Evolutionary conservation across 164 flowering plant genomes (phyloP).

Genomic region (Vitis amurensis): DNA sequence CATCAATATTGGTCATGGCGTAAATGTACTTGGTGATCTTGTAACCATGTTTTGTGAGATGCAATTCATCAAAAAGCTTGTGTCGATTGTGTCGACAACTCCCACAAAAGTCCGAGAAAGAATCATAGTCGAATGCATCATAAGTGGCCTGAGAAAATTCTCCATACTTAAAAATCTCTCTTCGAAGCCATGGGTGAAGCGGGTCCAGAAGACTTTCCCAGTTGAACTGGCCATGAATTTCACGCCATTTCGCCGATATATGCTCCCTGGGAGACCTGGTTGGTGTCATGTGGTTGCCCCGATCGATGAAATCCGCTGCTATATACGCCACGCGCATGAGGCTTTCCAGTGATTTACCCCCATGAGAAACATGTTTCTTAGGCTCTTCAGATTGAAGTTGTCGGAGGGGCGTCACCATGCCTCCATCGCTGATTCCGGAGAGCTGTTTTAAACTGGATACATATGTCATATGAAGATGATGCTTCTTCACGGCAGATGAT

Average conservation of each 20-base stretch:
- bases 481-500: too few relatives aligned
- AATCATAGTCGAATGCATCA: slow-evolving; percentile 47
- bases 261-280: slow-evolving; percentile 35
- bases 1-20: slow-evolving; percentile 44
- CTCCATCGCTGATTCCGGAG: too few relatives aligned
- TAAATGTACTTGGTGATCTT: slow-evolving; percentile 41
- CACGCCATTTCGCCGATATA: slow-evolving; percentile 38
- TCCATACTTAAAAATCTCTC: slow-evolving; percentile 34
- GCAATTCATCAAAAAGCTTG: slow-evolving; percentile 32
- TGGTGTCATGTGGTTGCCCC: slow-evolving; percentile 11
- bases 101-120: slow-evolving; percentile 43
- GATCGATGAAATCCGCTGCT: neutral
- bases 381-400: too few relatives aligned
- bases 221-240: slow-evolving; percentile 33
- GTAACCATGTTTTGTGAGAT: slow-evolving; percentile 34
- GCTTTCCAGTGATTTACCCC: neutral
- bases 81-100: slow-evolving; percentile 34
- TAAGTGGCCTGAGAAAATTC: slow-evolving; percentile 27
- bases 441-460: too few relatives aligned
- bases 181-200: slow-evolving; percentile 36
- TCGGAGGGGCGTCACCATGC: too few relatives aligned
- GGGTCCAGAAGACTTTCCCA: slow-evolving; percentile 34
- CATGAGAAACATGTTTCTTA: too few relatives aligned
- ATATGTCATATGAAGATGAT: too few relatives aligned
- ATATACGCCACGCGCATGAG: neutral